Percentiles rank a stretch among this genome's conserved stretches.
These are phyloP conservation scores for Phytopythium chamaehyphon DNA, from an alignment of 352 stramenopile species.

Conservation along the genomic window DNA sequence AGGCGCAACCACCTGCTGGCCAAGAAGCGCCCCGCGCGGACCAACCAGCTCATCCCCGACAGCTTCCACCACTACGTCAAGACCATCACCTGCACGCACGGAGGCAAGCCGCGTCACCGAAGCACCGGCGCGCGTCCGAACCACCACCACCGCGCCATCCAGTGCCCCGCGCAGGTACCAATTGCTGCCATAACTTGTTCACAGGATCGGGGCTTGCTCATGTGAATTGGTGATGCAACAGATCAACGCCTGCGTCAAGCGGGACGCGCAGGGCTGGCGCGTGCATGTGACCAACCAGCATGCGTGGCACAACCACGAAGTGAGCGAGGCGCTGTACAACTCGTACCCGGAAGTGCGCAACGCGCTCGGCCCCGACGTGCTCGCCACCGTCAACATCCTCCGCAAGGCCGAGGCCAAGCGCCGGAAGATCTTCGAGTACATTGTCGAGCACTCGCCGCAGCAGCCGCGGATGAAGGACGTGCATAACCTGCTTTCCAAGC, in stretches of 20 bases:
- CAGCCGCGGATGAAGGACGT: constrained; percentile 32
- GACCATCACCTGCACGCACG: constrained; percentile 31
- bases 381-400: constrained; percentile 24
- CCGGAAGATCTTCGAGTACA: constrained; percentile 33
- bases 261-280: constrained; percentile 14
- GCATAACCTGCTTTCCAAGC: constrained; percentile 29
- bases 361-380: constrained; percentile 19
- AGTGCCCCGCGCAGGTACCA: constrained; percentile 27
- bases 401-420: constrained; percentile 21
- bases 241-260: constrained; percentile 41
- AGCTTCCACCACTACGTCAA: constrained; percentile 30
- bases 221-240: neutral
- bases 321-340: constrained; percentile 22
- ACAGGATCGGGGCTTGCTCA: neutral
- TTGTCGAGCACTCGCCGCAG: constrained; percentile 22
- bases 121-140: constrained; percentile 16
- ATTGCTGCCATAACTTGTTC: neutral
- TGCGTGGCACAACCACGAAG: constrained; percentile 32
- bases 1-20: constrained; percentile 17
- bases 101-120: constrained; percentile 20
- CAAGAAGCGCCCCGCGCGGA: constrained; percentile 12
- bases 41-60: constrained; percentile 15
- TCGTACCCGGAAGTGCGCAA: constrained; percentile 31
- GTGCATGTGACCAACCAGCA: constrained; percentile 30
- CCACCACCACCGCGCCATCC: constrained; percentile 25